Base-by-base conservation (phyloP, 2,329 filamentous ascomycete species). In the Lasiodiplodia hormozganensis region DNA sequence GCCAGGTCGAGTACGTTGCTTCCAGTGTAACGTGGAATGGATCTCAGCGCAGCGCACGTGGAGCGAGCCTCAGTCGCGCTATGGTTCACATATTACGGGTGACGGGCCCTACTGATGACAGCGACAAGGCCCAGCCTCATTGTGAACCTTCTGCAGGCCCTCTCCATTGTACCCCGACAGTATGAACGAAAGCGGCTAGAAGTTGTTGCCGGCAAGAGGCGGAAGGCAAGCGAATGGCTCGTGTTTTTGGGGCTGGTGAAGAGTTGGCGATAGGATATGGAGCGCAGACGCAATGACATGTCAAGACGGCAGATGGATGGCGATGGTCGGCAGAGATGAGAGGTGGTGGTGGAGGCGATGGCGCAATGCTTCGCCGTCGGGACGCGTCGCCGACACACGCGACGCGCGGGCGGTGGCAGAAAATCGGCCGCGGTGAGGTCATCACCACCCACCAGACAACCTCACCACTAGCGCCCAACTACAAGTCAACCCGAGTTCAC, bases 391-490 rank as follows among this genome's bases (percentile, higher is more conserved):
- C 60, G 60, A 64, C 10, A 25, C 11, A 21, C 28, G 11, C 36
- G 4, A 14, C 53, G 14, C 31, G 53, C 34, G n/a, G 60, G 60
- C 60, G 60, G 60, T 64, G 47, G 43, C 60, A 51, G 40, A 62
- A 62, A 62, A 62, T 21, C 21, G 8, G 14, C 18, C 58, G 6
- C 25, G 58, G 36, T 51, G 58, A 34, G 36, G 60, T 64, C 60
- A 64, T 64, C 23, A 18, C 2, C 43, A 16, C 2, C 14, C 16
- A 18, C 12, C 38, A 34, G 7, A 34, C 7, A n/a, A 7, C 28
- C 7, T 11, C 47, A 64, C 38, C 47, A 52, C 47, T 43, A 51
- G 28, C 58, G 25, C 58, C 4, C 31, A 25, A 11, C 23, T n/a
- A 34, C 34, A 36, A 25, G 12, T n/a, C 8, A n/a, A n/a, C 18